Base-by-base conservation (phyloP, 177 flowering plant species). In the Viscum album region DNA sequence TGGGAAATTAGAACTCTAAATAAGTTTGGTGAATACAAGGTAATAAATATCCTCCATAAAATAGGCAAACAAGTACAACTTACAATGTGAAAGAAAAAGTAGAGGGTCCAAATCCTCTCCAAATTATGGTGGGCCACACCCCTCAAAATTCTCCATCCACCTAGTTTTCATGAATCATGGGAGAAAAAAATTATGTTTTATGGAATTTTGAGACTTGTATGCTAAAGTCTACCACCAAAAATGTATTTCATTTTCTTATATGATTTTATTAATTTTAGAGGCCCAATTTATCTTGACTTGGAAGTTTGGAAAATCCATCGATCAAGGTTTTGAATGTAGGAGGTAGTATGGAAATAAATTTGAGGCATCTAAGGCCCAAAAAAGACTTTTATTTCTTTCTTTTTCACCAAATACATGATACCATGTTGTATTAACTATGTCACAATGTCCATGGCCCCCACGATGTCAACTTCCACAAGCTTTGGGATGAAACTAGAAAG, bases 381-480 rank as follows among this genome's bases (percentile, higher is more conserved):
- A 79, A 83, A 37, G 96, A 92, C 68, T 79, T 75, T 81, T 90
- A 86, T 64, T 95, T 95, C 83, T 76, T 68, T 50, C 93, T 94
- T 11, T 88, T 69, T 73, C 74, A 92, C 80, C 82, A 89, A 76
- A 78, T 95, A 72, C 86, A 92, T 3, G 99, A 89, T 72, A 95
- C 99, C 2, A 92, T 95, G 99, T 88, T 95, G 64, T 97, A 95
- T 59, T 96, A 95, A 77, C 93, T 95, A 59, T 89, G 99, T 79
- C 99, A 95, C 71, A 95, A 86, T 76, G 85, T 35, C 15, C 87
- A 83, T 77, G 90, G 92, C 67, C 97, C 99, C 80, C 99, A 95
- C 59, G 84, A 95, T 80, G 93, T 92, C 43, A 74, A 56, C 60
- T 95, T 95, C 79, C 92, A 95, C 85, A 83, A 86, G 81, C 90